phyloP scores from a whole-genome alignment of 2,329 filamentous ascomycete genomes.

The Xylariales sp. region DNA sequence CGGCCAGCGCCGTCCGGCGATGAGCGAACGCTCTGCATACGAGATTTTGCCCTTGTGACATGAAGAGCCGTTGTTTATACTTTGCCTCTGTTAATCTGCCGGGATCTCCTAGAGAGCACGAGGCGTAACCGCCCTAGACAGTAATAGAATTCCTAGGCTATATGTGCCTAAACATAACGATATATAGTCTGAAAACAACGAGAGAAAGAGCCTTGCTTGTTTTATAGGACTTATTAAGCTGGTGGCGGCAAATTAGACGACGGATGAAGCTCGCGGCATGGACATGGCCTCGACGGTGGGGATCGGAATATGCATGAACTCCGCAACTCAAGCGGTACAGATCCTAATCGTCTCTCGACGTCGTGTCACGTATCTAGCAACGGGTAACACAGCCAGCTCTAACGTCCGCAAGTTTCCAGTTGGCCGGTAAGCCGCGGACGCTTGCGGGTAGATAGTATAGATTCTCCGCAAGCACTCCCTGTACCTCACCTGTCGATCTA shows the following conservation, averaged over 20 bases:
- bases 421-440: slow-evolving; percentile 20
- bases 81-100: neutral
- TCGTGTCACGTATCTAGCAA: slow-evolving; percentile 28
- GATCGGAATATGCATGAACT: slow-evolving; percentile 25
- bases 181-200: too few species aligned
- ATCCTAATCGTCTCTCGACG: slow-evolving; percentile 23
- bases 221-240: neutral
- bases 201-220: neutral
- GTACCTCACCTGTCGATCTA: slow-evolving; percentile 8
- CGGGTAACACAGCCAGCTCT: slow-evolving; percentile 6
- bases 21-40: slow-evolving; percentile 8
- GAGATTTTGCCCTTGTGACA: neutral
- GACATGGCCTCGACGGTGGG: neutral
- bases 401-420: slow-evolving; percentile 22
- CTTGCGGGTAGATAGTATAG: slow-evolving; percentile 13
- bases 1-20: slow-evolving; percentile 28
- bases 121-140: neutral
- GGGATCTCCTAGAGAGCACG: neutral
- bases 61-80: neutral
- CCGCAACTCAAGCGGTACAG: slow-evolving; percentile 2
- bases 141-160: neutral
- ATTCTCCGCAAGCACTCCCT: slow-evolving; percentile 7
- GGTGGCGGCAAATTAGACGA: neutral
- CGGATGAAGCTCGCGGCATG: neutral
- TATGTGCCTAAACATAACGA: neutral